A percentile compares a stretch with the other conserved stretches of the same genome.
phyloP scores from a whole-genome alignment of 345 rosid species.

The Arabis alpina region DNA sequence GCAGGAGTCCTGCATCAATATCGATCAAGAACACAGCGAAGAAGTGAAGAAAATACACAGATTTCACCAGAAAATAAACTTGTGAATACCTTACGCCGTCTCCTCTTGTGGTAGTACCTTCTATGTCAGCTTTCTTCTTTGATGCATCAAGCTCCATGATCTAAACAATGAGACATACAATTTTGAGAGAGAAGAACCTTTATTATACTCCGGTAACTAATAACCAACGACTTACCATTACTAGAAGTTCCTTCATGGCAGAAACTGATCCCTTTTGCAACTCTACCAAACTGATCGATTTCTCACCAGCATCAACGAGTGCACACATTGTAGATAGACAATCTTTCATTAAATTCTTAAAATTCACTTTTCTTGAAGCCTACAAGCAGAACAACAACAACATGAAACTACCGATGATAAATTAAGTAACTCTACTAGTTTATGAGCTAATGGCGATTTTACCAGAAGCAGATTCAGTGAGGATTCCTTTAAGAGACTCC shows the following conservation, averaged over 20 bases:
- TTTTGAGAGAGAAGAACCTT: conserved; percentile 24
- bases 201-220: not conserved
- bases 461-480: conserved; percentile 79
- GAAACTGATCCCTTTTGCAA: conserved; percentile 48
- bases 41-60: too few species aligned
- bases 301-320: conserved; percentile 44
- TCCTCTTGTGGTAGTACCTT: conserved; percentile 66
- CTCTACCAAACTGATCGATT: conserved; percentile 56
- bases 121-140: conserved; percentile 65
- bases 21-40: conserved; percentile 21
- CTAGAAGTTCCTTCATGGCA: conserved; percentile 68
- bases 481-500: conserved; percentile 72
- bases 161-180: conserved; percentile 42
- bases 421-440: not conserved
- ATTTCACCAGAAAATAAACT: too few species aligned
- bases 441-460: conserved; percentile 10
- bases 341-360: conserved; percentile 68
- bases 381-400: conserved; percentile 37
- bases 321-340: conserved; percentile 61
- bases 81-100: conserved; percentile 73
- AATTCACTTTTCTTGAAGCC: conserved; percentile 78
- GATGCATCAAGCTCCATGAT: conserved; percentile 80
- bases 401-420: not conserved
- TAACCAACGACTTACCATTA: conserved; percentile 47
- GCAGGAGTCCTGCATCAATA: conserved; percentile 67